phyloP scores from a whole-genome alignment of 1,284 basidiomycete species.

The Sanguinoderma infundibulare region DNA sequence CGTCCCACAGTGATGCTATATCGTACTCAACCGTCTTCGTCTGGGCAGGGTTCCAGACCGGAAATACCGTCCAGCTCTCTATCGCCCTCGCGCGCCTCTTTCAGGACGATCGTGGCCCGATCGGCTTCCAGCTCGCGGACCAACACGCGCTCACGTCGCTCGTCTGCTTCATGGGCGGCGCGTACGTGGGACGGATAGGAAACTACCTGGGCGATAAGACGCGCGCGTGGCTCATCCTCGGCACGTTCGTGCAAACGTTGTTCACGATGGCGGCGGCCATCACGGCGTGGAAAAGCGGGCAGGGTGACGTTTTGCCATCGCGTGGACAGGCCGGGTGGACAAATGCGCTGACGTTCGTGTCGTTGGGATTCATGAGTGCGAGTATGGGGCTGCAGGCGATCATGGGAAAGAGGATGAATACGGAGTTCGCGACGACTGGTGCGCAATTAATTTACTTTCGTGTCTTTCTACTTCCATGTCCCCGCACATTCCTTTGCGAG shows the following conservation, averaged over 20 bases:
- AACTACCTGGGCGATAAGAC: slow-evolving; percentile 73
- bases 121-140: slow-evolving; percentile 74
- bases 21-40: slow-evolving; percentile 83
- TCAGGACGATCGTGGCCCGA: slow-evolving; percentile 42
- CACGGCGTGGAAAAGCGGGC: slow-evolving; percentile 64
- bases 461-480: neutral
- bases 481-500: no score
- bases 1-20: slow-evolving; percentile 61
- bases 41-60: slow-evolving; percentile 89
- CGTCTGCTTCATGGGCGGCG: slow-evolving; percentile 73
- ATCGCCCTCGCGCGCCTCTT: slow-evolving; percentile 70
- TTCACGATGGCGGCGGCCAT: slow-evolving; percentile 76
- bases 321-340: slow-evolving; percentile 69
- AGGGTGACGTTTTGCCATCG: slow-evolving; percentile 53
- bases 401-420: slow-evolving; percentile 79
- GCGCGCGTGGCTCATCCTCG: slow-evolving; percentile 74
- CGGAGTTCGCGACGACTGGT: slow-evolving; percentile 81
- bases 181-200: slow-evolving; percentile 72
- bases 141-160: slow-evolving; percentile 82
- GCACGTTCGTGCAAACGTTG: slow-evolving; percentile 75
- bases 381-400: slow-evolving; percentile 83
- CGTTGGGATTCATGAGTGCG: slow-evolving; percentile 77
- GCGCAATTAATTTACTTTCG: slow-evolving; percentile 28
- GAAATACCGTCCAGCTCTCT: slow-evolving; percentile 68
- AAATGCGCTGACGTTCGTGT: slow-evolving; percentile 65